These are phyloP conservation scores for Chlorophyllum brunneum DNA, from an alignment of 768 basidiomycete species.

Conservation along the genomic window DNA sequence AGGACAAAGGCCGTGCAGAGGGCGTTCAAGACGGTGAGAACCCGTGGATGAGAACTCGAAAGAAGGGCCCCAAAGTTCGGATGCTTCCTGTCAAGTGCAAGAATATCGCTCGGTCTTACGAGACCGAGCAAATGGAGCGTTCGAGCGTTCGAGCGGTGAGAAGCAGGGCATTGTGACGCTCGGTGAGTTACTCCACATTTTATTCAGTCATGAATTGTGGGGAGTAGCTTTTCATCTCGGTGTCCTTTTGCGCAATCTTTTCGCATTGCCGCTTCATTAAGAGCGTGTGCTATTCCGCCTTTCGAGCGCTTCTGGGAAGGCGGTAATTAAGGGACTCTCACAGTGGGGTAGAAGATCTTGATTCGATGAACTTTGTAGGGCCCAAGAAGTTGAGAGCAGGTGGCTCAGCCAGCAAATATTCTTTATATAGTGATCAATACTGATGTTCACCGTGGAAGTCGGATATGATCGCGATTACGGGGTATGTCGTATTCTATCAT, in stretches of 20 bases:
- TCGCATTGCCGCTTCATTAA: slow-evolving; percentile 2
- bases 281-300: background rate
- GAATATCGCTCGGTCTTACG: background rate
- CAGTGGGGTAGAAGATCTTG: slow-evolving; percentile 1
- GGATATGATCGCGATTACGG: background rate
- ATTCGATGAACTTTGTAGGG: background rate
- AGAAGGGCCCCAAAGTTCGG: background rate
- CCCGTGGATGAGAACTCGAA: background rate
- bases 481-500: background rate
- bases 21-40: too few species aligned
- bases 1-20: too few species aligned
- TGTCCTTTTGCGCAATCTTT: background rate
- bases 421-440: slow-evolving; percentile 1
- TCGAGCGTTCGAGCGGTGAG: too few species aligned
- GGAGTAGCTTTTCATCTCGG: background rate
- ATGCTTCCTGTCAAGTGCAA: background rate
- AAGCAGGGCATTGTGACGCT: too few species aligned
- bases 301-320: background rate
- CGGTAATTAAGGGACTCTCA: slow-evolving; percentile 2
- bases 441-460: background rate
- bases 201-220: background rate
- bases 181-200: too few species aligned
- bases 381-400: background rate
- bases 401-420: background rate
- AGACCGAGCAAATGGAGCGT: too few species aligned